Conservation (phyloP, 768 basidiomycete species). For the Mycena olivaceomarginata region DNA sequence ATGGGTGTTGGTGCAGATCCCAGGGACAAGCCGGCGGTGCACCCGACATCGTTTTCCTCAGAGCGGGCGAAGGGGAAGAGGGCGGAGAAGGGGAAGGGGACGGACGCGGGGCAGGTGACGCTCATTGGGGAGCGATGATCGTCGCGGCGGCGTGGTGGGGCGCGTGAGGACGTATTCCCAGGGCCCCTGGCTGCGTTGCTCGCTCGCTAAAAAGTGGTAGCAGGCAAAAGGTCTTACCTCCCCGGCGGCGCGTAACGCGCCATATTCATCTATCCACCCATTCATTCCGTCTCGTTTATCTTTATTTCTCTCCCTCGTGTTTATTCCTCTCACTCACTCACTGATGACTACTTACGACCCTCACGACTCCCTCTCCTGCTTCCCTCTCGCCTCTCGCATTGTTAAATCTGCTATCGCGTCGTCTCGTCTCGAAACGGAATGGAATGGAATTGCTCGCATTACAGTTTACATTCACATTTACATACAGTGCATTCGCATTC, state of each 20-base stretch:
- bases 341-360: neutral
- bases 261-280: neutral
- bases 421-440: too few relatives aligned
- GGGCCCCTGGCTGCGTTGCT: neutral
- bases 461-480: too few relatives aligned
- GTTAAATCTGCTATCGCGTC: too few relatives aligned
- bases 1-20: neutral
- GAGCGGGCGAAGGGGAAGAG: neutral
- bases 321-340: neutral
- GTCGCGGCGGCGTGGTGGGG: slow-evolving; percentile 39
- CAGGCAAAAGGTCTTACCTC: neutral
- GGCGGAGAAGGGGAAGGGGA: neutral
- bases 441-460: too few relatives aligned
- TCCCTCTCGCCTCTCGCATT: too few relatives aligned
- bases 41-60: too few relatives aligned
- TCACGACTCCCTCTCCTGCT: neutral
- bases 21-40: too few relatives aligned
- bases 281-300: neutral
- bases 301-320: neutral
- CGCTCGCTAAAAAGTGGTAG: neutral
- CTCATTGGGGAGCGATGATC: slow-evolving; percentile 19
- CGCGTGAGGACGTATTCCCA: neutral
- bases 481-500: too few relatives aligned
- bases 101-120: neutral
- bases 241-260: neutral